A percentile compares a stretch with the other conserved stretches of the same genome.
phyloP scores from a whole-genome alignment of 2,329 filamentous ascomycete genomes.

The Leptographium lundbergii region DNA sequence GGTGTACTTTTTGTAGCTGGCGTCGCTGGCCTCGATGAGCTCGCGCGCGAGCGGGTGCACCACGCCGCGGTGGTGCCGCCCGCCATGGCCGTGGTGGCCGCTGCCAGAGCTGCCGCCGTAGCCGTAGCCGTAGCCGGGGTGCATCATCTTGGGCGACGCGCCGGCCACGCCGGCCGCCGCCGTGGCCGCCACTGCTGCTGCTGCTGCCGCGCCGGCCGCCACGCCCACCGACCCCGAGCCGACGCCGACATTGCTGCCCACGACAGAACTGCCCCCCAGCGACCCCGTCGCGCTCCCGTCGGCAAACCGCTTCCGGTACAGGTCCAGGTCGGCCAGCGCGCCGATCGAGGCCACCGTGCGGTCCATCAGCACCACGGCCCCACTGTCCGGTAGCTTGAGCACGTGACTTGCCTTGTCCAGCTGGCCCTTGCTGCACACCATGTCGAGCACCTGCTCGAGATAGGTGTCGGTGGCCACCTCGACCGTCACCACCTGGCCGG shows the following conservation, averaged over 20 bases:
- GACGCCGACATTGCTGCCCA: conserved; percentile 18
- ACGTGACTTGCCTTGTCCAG: conserved; percentile 71
- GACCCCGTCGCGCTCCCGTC: conserved; percentile 53
- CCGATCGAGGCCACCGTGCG: conserved; percentile 69
- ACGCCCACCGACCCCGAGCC: neutral
- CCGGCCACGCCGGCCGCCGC: neutral
- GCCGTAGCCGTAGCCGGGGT: conserved; percentile 32
- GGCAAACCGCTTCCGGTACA: conserved; percentile 62
- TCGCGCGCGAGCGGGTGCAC: conserved; percentile 23
- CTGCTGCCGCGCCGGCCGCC: conserved; percentile 49
- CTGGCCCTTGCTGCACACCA: conserved; percentile 63
- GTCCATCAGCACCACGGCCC: conserved; percentile 63
- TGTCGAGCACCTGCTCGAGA: conserved; percentile 68
- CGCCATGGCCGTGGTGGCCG: too few relatives aligned
- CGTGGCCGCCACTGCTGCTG: conserved; percentile 30
- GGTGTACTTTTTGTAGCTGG: conserved; percentile 61
- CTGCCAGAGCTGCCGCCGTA: neutral
- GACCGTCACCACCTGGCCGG: conserved; percentile 61
- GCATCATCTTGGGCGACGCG: conserved; percentile 51
- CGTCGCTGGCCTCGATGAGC: conserved; percentile 29
- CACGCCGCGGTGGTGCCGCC: conserved; percentile 16
- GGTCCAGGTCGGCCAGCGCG: conserved; percentile 60
- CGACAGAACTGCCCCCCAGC: conserved; percentile 23
- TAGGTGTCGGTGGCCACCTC: conserved; percentile 75
- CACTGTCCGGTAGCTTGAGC: conserved; percentile 62